These are phyloP conservation scores for Fremontodendron californicum DNA, from an alignment of 345 rosid genomes.

Conservation along the genomic window DNA sequence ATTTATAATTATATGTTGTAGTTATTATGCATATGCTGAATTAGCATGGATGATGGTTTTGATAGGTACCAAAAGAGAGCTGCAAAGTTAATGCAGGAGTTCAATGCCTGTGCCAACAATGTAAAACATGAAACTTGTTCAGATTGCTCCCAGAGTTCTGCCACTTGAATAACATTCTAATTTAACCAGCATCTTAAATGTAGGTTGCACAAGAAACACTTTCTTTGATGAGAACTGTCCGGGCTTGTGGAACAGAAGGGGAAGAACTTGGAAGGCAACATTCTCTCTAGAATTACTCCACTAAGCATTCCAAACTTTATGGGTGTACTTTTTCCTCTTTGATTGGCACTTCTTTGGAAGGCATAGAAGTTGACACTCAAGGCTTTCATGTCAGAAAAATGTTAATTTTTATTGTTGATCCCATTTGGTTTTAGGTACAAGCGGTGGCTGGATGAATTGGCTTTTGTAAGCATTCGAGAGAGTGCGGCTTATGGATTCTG, in stretches of 20 bases:
- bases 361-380: neutral
- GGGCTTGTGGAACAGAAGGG: slow-evolving; percentile 42
- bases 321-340: slow-evolving; percentile 1
- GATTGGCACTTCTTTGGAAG: neutral
- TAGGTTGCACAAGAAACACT: slow-evolving; percentile 53
- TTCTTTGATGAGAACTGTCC: slow-evolving; percentile 40
- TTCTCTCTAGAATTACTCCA: slow-evolving; percentile 19
- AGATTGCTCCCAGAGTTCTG: neutral
- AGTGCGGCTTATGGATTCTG: slow-evolving; percentile 42
- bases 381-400: neutral
- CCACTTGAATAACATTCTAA: slow-evolving; percentile 5
- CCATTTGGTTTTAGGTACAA: slow-evolving; percentile 40
- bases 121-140: slow-evolving; percentile 25
- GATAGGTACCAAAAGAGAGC: slow-evolving; percentile 51
- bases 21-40: neutral
- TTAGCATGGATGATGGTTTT: slow-evolving; percentile 4
- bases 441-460: slow-evolving; percentile 38
- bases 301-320: slow-evolving; percentile 5
- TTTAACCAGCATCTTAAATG: slow-evolving; percentile 11
- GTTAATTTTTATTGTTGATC: neutral
- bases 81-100: slow-evolving; percentile 48
- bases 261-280: slow-evolving; percentile 49
- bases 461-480: slow-evolving; percentile 35
- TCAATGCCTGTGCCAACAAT: slow-evolving; percentile 40
- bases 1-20: neutral